Base-by-base conservation (phyloP, 208 protist species). In the Spongospora subterranea region DNA sequence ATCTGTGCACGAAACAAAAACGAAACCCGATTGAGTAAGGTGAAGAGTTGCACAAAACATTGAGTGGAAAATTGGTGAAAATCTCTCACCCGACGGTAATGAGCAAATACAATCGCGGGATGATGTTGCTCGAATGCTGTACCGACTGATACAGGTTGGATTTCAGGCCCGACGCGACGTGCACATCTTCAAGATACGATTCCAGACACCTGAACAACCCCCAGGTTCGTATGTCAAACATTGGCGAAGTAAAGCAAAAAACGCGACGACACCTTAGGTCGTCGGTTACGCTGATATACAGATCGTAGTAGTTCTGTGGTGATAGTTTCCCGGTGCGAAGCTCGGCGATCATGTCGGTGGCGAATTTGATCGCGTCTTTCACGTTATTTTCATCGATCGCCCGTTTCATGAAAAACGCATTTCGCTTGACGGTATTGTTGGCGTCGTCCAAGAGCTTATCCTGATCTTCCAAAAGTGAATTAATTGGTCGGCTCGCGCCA, bases 91-190 rank as follows among this genome's bases (percentile, higher is more conserved):
- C 98, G 0, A 98, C 97, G 0, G 95, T 97, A 65, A 98, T 96
- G n/a, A 99, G 89, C 24, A 99, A 95, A 92, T 99, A 99, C 89
- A 99, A 93, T 20, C 98, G 97, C 11, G 98, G 98, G 6, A 99
- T 94, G 92, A 99, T 98, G 92, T 97, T 97, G 43, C 97, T 97
- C 29, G 97, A 95, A 93, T 99, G 97, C 96, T 99, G 98, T 46
- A 99, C 98, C 13, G 96, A 88, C 93, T 99, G 97, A 93, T 99
- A 99, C 45, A 99, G 95, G 82, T 35, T 98, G 96, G n/a, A 93
- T 77, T 98, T 89, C 77, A 76, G 71, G 13, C 88, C 66, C 39
- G 89, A 13, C 71, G 43, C 46, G 20, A 60, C 77, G 46, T 65
- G 88, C 43, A 88, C 0, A 97, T 96, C 41, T 93, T 95, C 92